Evolutionary conservation across 495 filamentous ascomycete species (phyloP).

Genomic region (Hypoxylon fragiforme): DNA sequence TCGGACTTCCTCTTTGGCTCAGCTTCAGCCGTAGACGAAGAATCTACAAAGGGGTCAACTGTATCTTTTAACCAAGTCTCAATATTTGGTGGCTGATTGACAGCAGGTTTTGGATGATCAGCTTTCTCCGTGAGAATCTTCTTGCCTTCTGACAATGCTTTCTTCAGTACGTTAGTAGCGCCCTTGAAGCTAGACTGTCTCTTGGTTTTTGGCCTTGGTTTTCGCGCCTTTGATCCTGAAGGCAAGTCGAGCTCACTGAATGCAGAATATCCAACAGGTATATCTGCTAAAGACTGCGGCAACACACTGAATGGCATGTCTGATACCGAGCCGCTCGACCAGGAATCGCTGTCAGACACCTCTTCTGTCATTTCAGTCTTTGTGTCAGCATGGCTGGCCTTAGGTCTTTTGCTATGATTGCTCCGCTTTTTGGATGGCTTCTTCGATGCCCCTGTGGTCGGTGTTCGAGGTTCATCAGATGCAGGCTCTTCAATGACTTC

Average conservation of each 20-base stretch:
- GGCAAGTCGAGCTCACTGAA: constrained; percentile 59
- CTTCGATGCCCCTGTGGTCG: constrained; percentile 21
- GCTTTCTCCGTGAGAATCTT: constrained; percentile 58
- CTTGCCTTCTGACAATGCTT: constrained; percentile 56
- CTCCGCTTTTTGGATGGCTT: constrained; percentile 24
- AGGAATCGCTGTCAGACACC: constrained; percentile 35
- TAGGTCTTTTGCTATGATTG: constrained; percentile 24
- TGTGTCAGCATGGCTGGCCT: constrained; percentile 19
- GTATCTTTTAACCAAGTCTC: constrained; percentile 77
- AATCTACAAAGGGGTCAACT: constrained; percentile 71
- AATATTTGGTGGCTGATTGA: constrained; percentile 61
- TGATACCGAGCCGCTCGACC: constrained; percentile 37
- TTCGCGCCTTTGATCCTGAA: constrained; percentile 47
- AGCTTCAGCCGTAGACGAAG: constrained; percentile 44
- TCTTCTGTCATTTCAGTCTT: constrained; percentile 27
- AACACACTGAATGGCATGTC: constrained; percentile 44
- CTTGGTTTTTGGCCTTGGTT: constrained; percentile 46
- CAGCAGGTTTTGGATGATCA: constrained; percentile 51
- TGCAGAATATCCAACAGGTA: constrained; percentile 60
- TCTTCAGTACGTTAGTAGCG: constrained; percentile 58
- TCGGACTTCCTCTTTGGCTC: constrained; percentile 26
- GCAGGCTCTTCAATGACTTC: constrained; percentile 43
- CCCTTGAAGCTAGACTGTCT: constrained; percentile 52
- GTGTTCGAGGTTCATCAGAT: constrained; percentile 33
- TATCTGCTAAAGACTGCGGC: constrained; percentile 55